Evolutionary conservation across 345 rosid species (phyloP).

Genomic region (Arabidopsis arenosa): DNA sequence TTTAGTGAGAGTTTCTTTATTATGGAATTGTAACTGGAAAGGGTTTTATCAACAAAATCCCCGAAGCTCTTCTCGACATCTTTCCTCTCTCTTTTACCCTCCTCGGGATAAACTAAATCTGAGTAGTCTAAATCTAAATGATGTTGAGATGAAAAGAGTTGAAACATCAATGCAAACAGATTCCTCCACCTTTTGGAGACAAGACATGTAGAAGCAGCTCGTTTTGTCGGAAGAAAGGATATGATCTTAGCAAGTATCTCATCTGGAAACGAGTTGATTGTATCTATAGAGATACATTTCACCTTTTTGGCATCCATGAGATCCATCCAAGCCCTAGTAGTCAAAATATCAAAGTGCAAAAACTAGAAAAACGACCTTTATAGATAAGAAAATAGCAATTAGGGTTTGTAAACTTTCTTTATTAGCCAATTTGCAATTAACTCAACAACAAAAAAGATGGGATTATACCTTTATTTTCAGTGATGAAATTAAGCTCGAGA

Average conservation of each 20-base stretch:
- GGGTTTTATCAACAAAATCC: not conserved
- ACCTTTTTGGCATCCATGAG: not conserved
- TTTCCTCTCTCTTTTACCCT: not conserved
- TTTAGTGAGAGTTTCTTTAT: slow-evolving; percentile 16
- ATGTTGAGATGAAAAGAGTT: slow-evolving; percentile 9
- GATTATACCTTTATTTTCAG: not conserved
- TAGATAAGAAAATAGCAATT: not conserved
- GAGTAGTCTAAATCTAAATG: not conserved
- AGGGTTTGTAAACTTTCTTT: not conserved
- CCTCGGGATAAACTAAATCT: not conserved
- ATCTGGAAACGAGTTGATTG: not conserved
- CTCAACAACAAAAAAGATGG: not conserved
- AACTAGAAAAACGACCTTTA: no score
- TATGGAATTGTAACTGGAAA: not conserved
- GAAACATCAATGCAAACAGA: slow-evolving; percentile 12
- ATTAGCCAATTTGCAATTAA: no score
- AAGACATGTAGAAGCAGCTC: not conserved
- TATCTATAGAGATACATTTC: not conserved
- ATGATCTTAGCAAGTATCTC: slow-evolving; percentile 7
- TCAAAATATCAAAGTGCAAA: not conserved
- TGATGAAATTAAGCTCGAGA: no score
- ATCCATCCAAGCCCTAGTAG: slow-evolving; percentile 6
- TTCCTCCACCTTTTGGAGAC: slow-evolving; percentile 12
- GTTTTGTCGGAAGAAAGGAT: slow-evolving; percentile 7
- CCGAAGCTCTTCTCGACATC: not conserved